Evolutionary conservation across 2,329 filamentous ascomycete genomes (phyloP).

Genomic region (Dactylellina sp.): DNA sequence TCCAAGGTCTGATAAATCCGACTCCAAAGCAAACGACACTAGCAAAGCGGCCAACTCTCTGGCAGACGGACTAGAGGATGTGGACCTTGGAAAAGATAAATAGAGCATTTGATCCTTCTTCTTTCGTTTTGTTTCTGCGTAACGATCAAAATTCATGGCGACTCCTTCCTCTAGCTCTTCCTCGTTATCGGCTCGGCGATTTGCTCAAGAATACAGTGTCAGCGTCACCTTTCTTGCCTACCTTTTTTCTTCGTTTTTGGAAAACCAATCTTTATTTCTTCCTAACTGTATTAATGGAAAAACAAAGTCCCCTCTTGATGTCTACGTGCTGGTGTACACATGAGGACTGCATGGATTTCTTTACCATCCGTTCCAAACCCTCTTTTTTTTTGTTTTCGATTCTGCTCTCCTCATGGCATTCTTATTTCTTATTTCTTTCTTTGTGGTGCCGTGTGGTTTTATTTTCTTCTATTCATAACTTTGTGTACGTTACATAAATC

Average conservation of each 20-base stretch:
- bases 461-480: conserved; percentile 23
- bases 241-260: conserved; percentile 9
- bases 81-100: conserved; percentile 54
- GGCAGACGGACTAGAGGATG: conserved; percentile 47
- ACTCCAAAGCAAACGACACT: conserved; percentile 31
- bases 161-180: conserved; percentile 6
- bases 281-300: conserved; percentile 54
- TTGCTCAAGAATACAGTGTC: conserved; percentile 49
- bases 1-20: conserved; percentile 56
- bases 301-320: conserved; percentile 23
- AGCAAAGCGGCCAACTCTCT: conserved; percentile 30
- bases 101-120: conserved; percentile 24
- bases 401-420: conserved; percentile 10
- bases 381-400: conserved; percentile 5
- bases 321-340: conserved; percentile 49
- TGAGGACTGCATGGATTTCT: conserved; percentile 44
- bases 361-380: conserved; percentile 7
- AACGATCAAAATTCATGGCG: conserved; percentile 20
- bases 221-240: conserved; percentile 39
- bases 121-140: background rate
- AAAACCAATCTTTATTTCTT: conserved; percentile 22
- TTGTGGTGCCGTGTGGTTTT: background rate
- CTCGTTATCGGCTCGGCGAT: conserved; percentile 23
- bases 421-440: conserved; percentile 11
- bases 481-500: conserved; percentile 55